phyloP scores from a whole-genome alignment of 2,329 filamentous ascomycete genomes.

The Diaporthe sp. region DNA sequence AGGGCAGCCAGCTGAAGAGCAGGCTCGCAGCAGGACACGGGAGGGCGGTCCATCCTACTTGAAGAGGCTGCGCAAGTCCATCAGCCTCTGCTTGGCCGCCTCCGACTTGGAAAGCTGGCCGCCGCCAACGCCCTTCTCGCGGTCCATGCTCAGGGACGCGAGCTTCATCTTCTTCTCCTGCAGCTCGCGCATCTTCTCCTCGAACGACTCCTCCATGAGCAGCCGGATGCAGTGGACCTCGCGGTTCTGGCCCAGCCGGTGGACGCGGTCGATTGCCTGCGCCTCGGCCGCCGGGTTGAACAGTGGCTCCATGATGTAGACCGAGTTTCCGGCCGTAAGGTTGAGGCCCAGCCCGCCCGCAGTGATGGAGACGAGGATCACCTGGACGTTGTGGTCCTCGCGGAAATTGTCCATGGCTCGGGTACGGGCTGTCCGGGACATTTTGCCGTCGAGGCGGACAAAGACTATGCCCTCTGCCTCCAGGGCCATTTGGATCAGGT shows the following conservation, averaged over 20 bases:
- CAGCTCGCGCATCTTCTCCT: constrained; percentile 91
- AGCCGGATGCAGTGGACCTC: constrained; percentile 88
- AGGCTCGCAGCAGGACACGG: background rate
- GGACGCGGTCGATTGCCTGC: constrained; percentile 93
- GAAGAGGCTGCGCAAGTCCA: constrained; percentile 71
- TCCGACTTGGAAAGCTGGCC: constrained; percentile 32
- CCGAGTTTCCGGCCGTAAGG: constrained; percentile 84
- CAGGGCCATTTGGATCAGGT: constrained; percentile 89
- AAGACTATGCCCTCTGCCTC: constrained; percentile 75
- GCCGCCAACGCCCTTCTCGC: constrained; percentile 61
- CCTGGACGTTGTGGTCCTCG: constrained; percentile 76
- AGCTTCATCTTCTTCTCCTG: constrained; percentile 94
- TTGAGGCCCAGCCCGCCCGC: constrained; percentile 94
- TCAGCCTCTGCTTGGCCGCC: constrained; percentile 70
- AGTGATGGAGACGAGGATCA: constrained; percentile 92
- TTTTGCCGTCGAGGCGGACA: constrained; percentile 89
- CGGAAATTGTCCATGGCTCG: constrained; percentile 83
- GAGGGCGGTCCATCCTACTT: constrained; percentile 50
- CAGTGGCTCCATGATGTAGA: constrained; percentile 98
- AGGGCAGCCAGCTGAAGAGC: background rate
- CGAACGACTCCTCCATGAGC: constrained; percentile 91
- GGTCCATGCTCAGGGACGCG: constrained; percentile 86
- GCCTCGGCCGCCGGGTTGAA: constrained; percentile 97
- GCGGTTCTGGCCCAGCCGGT: constrained; percentile 90
- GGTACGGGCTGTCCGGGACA: constrained; percentile 81